These are phyloP conservation scores for Lactifluus echinatus DNA, from an alignment of 768 basidiomycete genomes.

Conservation along the genomic window DNA sequence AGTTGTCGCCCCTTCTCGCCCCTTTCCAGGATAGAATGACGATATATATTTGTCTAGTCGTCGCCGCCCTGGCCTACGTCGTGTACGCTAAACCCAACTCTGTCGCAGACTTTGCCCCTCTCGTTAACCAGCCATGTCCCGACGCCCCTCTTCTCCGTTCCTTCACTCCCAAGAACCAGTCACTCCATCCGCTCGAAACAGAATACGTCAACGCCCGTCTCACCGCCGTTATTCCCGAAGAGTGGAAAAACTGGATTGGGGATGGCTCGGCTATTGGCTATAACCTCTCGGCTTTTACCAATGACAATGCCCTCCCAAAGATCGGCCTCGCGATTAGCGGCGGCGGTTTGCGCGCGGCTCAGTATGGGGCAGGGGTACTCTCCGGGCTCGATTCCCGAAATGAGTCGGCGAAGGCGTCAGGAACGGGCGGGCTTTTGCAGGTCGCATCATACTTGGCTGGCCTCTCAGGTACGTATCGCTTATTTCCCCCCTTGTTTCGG, in stretches of 20 bases:
- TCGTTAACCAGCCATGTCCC: slow-evolving; percentile 41
- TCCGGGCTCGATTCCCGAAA: slow-evolving; percentile 56
- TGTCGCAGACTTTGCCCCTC: slow-evolving; percentile 46
- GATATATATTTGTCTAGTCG: not conserved
- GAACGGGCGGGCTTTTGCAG: slow-evolving; percentile 62
- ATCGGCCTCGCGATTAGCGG: slow-evolving; percentile 63
- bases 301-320: slow-evolving; percentile 35
- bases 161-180: slow-evolving; percentile 43
- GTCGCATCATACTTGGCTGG: slow-evolving; percentile 62
- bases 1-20: too few species aligned
- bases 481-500: not conserved
- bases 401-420: slow-evolving; percentile 42
- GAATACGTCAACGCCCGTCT: slow-evolving; percentile 40
- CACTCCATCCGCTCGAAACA: slow-evolving; percentile 40
- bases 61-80: not conserved
- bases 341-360: slow-evolving; percentile 60
- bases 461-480: slow-evolving; percentile 42
- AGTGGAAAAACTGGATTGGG: slow-evolving; percentile 55
- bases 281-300: slow-evolving; percentile 33
- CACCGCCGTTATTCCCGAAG: slow-evolving; percentile 33
- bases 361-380: slow-evolving; percentile 53
- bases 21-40: too few species aligned
- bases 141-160: slow-evolving; percentile 43
- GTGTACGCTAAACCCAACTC: slow-evolving; percentile 1
- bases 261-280: slow-evolving; percentile 48